Percentiles rank a stretch among this genome's conserved stretches.
Conservation (phyloP, 306 rosid species). For the Medicago arabica region DNA sequence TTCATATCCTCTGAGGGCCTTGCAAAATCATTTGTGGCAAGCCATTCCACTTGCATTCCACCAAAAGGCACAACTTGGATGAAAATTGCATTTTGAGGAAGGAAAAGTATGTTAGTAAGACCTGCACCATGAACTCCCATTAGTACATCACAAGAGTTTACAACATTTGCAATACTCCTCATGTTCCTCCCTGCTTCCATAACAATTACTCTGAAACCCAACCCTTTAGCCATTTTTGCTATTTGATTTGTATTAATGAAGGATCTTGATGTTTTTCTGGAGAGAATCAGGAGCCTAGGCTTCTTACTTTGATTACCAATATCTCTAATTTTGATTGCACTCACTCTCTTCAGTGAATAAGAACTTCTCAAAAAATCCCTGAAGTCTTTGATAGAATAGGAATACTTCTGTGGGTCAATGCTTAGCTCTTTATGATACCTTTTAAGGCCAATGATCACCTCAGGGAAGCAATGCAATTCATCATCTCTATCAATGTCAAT, state of each 20-base stretch:
- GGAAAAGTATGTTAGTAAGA: constrained; percentile 82
- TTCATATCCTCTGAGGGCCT: constrained; percentile 73
- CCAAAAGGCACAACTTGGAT: constrained; percentile 85
- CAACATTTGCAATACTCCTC: constrained; percentile 56
- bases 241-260: constrained; percentile 70
- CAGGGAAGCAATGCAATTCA: constrained; percentile 77
- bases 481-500: constrained; percentile 64
- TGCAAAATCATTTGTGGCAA: constrained; percentile 60
- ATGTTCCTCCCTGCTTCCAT: constrained; percentile 58
- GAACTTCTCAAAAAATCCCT: constrained; percentile 64
- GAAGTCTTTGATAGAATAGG: constrained; percentile 74
- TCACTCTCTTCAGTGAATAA: constrained; percentile 56
- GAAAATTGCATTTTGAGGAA: constrained; percentile 77
- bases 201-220: constrained; percentile 66
- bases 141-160: constrained; percentile 87
- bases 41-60: constrained; percentile 60
- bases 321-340: constrained; percentile 50
- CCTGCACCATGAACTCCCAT: constrained; percentile 99
- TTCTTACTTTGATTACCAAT: constrained; percentile 25
- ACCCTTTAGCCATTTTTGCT: constrained; percentile 53
- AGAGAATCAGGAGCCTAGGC: constrained; percentile 71
- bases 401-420: constrained; percentile 64
- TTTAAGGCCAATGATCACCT: constrained; percentile 70
- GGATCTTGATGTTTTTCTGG: constrained; percentile 70
- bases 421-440: constrained; percentile 61